Percentiles rank a stretch among this genome's conserved stretches.
phyloP scores from a whole-genome alignment of 148 eudicot genomes.

The Fagopyrum tataricum region DNA sequence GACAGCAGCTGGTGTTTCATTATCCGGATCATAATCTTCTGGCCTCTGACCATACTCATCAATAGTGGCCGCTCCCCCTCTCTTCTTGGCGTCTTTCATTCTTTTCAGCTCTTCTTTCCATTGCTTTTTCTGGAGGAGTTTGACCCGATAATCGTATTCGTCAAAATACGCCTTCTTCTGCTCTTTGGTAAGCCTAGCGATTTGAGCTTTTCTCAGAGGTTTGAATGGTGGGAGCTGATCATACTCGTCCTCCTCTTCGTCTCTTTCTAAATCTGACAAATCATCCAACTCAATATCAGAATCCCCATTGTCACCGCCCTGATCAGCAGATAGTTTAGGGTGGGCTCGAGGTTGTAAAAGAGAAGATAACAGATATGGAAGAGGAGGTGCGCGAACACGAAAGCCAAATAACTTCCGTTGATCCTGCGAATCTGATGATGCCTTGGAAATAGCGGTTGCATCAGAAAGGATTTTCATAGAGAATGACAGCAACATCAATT shows the following conservation, averaged over 20 bases:
- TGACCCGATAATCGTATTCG: conserved; percentile 88
- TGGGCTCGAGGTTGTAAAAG: conserved; percentile 83
- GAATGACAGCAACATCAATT: conserved; percentile 68
- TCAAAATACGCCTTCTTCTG: conserved; percentile 87
- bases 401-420: conserved; percentile 78
- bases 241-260: conserved; percentile 85
- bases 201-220: conserved; percentile 73
- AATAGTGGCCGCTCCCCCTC: conserved; percentile 35
- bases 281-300: conserved; percentile 82
- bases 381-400: conserved; percentile 76
- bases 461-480: conserved; percentile 82
- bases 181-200: conserved; percentile 64
- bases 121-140: conserved; percentile 92
- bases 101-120: conserved; percentile 89
- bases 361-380: conserved; percentile 74
- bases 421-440: conserved; percentile 73
- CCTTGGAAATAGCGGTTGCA: conserved; percentile 57
- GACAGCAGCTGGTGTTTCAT: conserved; percentile 62
- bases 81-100: conserved; percentile 68
- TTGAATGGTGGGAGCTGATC: conserved; percentile 96
- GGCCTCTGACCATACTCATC: conserved; percentile 31
- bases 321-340: conserved; percentile 82
- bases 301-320: conserved; percentile 72
- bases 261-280: conserved; percentile 70
- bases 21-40: conserved; percentile 59